Conservation (phyloP, 306 rosid species). For the Adenanthera pavonina region DNA sequence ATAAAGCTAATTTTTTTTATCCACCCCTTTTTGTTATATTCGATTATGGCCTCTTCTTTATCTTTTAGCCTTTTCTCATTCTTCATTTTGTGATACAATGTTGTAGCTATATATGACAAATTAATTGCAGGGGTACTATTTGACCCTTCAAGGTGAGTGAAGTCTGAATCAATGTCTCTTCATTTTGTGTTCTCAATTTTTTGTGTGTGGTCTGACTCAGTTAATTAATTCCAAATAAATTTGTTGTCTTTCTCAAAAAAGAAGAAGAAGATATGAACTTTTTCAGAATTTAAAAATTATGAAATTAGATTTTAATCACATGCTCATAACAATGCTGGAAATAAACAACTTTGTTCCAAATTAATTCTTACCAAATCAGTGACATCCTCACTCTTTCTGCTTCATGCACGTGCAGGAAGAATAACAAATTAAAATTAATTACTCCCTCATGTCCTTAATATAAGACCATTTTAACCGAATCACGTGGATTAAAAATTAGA, state of each 20-base stretch:
- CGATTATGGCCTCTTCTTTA: background rate
- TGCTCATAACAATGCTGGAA: background rate
- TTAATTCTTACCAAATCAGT: background rate
- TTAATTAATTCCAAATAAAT: background rate
- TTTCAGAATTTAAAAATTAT: background rate
- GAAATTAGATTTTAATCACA: constrained; percentile 16
- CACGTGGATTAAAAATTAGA: too few relatives aligned
- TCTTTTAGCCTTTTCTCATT: background rate
- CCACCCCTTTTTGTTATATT: background rate
- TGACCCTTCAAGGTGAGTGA: background rate
- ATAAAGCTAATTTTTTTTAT: background rate
- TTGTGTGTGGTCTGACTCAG: background rate
- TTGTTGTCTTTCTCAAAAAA: background rate
- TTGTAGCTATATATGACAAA: background rate
- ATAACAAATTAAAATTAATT: background rate
- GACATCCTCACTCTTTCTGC: constrained; percentile 1
- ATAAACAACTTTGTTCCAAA: constrained; percentile 27
- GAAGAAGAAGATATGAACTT: background rate
- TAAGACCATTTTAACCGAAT: too few relatives aligned
- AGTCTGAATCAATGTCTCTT: background rate
- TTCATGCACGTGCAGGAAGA: constrained; percentile 12
- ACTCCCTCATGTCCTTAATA: too few relatives aligned
- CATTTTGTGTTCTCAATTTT: background rate
- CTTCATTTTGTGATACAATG: constrained; percentile 26
- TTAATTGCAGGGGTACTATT: constrained; percentile 23